Percentiles rank a stretch among this genome's conserved stretches.
phyloP scores from a whole-genome alignment of 768 basidiomycete genomes.

The Lentinula raphanica region DNA sequence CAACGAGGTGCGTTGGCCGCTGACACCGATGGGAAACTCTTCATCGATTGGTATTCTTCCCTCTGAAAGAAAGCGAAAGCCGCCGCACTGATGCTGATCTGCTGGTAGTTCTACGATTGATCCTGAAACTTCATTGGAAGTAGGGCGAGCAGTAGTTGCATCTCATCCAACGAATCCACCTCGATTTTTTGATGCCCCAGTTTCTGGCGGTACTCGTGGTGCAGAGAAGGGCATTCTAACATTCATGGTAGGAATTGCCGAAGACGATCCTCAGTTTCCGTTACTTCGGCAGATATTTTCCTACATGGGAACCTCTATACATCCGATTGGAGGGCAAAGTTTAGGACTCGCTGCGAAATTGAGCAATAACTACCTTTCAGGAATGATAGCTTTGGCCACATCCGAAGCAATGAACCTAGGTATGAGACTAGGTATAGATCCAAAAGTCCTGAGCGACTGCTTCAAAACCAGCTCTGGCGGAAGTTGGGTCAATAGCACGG shows the following conservation, averaged over 20 bases:
- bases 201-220: conserved; percentile 37
- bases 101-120: conserved; percentile 38
- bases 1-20: conserved; percentile 30
- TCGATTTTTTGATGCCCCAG: conserved; percentile 36
- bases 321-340: conserved; percentile 33
- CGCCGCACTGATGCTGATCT: background rate
- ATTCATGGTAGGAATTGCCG: conserved; percentile 33
- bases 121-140: conserved; percentile 27
- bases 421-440: conserved; percentile 38
- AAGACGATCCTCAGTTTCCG: conserved; percentile 26
- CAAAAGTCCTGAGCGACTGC: conserved; percentile 30
- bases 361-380: conserved; percentile 39
- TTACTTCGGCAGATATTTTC: conserved; percentile 28
- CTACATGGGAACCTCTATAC: conserved; percentile 31
- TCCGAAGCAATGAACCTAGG: conserved; percentile 41
- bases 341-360: conserved; percentile 40
- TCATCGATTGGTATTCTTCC: conserved; percentile 33
- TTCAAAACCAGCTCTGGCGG: conserved; percentile 36
- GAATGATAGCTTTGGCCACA: conserved; percentile 36
- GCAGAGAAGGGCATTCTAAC: conserved; percentile 30
- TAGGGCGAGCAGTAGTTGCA: conserved; percentile 24
- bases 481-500: conserved; percentile 36
- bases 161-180: conserved; percentile 14
- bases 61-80: background rate
- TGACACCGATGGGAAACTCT: conserved; percentile 31